Percentiles rank a stretch among this genome's conserved stretches.
Evolutionary conservation across 208 protist species (phyloP).

Genomic region (Leishmania aethiopica): DNA sequence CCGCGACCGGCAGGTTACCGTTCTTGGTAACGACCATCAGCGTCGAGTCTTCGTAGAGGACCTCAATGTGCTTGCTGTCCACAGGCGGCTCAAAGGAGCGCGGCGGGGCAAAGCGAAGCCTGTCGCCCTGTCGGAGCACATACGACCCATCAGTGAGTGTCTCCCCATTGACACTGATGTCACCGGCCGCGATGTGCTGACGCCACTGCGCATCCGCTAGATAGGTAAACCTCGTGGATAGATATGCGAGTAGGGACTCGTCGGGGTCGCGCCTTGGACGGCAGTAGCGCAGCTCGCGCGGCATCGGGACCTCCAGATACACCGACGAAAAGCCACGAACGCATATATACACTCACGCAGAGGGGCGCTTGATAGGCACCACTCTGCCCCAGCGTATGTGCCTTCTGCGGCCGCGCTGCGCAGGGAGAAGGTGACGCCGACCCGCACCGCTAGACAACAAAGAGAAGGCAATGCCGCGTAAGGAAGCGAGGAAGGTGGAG

Average conservation of each 20-base stretch:
- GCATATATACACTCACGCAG: not conserved
- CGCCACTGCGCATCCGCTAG: constrained; percentile 51
- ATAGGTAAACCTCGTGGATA: constrained; percentile 64
- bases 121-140: constrained; percentile 58
- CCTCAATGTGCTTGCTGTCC: constrained; percentile 54
- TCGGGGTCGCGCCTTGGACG: constrained; percentile 49
- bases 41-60: constrained; percentile 60
- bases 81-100: constrained; percentile 68
- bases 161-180: constrained; percentile 45
- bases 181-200: constrained; percentile 48
- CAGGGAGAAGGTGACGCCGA: not conserved
- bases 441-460: not conserved
- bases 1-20: constrained; percentile 77
- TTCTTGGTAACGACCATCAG: constrained; percentile 78
- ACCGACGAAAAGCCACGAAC: not conserved
- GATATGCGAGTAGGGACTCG: constrained; percentile 53
- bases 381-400: not conserved
- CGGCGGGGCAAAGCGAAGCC: constrained; percentile 68
- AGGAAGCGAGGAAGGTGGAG: not conserved
- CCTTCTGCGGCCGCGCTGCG: not conserved
- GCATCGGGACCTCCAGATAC: constrained; percentile 30
- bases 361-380: not conserved
- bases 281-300: constrained; percentile 62
- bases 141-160: constrained; percentile 14
- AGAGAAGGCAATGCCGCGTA: not conserved